Base-by-base conservation (phyloP, 2,329 filamentous ascomycete genomes). In the Microcyclosporella mali region DNA sequence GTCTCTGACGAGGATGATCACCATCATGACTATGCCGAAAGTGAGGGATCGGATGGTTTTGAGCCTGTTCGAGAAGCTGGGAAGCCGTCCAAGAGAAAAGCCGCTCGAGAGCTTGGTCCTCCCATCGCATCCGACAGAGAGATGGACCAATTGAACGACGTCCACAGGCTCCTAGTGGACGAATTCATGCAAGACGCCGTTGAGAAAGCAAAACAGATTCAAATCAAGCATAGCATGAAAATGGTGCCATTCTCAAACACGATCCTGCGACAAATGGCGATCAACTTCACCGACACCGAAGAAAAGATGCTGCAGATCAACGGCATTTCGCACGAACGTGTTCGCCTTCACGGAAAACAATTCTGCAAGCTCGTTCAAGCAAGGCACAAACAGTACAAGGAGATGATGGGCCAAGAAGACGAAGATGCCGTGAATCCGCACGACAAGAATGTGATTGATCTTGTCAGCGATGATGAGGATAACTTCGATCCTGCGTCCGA, bases 261-360 rank as follows among this genome's bases (percentile, higher is more conserved):
- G 16, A 73, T 86, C 11, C 73, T 88, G 38, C 78, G 81, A 28
- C 76, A 83, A 52, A 89, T 92, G 83, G 82, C 78, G 10, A 78
- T 88, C 37, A 65, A 71, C 27, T 84, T 84, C 71, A 85, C 84
- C 1, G 71, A 69, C 6, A 78, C 71, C 7, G 56, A 78, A 8
- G 73, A 77, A 12, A 69, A 79, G 44, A 84, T 92, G 79, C 67
- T 66, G 25, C 63, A 64, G 7, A 84, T 90, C 37, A 72, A 73
- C 0, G 77, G 74, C 8, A 82, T 89, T 45, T 74, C 82, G 41
- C 50, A 60, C 1, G 76, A 79, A 18, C 82, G 79, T 57, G 81
- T 88, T 17, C 59, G 70, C 33, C 68, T 70, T 2, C 79, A 81
- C 57, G 85, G 85, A 6, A 66, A 64, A 27, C 71, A 69, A 40